These are phyloP conservation scores for Sugiyamaella neomexicana DNA, from an alignment of 1,139 yeast species.

Conservation along the genomic window DNA sequence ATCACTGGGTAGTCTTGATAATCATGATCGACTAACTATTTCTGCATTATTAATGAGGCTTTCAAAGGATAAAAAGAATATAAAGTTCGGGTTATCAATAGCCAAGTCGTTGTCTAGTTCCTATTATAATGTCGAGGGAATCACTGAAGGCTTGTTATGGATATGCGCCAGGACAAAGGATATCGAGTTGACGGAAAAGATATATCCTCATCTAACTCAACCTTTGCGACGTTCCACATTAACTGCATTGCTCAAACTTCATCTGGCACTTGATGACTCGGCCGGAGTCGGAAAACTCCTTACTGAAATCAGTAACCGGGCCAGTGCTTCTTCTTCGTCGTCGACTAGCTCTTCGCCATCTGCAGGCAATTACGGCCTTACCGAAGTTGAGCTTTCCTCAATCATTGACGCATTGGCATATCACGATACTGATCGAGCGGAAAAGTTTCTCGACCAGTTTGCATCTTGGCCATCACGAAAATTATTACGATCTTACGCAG, in stretches of 20 bases:
- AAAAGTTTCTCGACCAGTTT: constrained; percentile 19
- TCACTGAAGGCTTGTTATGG: constrained; percentile 33
- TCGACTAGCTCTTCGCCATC: background rate
- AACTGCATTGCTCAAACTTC: constrained; percentile 44
- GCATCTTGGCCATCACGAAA: constrained; percentile 18
- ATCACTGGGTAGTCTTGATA: constrained; percentile 15
- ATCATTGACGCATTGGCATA: constrained; percentile 28
- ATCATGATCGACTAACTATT: constrained; percentile 22
- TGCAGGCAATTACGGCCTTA: constrained; percentile 11
- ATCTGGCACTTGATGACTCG: constrained; percentile 44
- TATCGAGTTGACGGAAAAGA: constrained; percentile 27
- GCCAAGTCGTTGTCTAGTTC: constrained; percentile 34
- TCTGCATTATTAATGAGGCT: constrained; percentile 30
- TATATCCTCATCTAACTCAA: constrained; percentile 27
- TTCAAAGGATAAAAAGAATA: constrained; percentile 27
- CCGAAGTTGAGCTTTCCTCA: constrained; percentile 28
- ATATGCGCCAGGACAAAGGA: constrained; percentile 31
- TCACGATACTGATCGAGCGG: constrained; percentile 23
- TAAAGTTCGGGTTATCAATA: constrained; percentile 29
- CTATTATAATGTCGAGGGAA: constrained; percentile 28
- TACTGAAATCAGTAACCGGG: constrained; percentile 34
- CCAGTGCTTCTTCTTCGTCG: constrained; percentile 7
- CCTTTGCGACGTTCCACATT: constrained; percentile 35
- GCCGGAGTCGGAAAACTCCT: constrained; percentile 46
- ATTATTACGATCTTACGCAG: constrained; percentile 18